Evolutionary conservation across 169 alveolate species (phyloP).

Genomic region (Cryptosporidium meleagridis): DNA sequence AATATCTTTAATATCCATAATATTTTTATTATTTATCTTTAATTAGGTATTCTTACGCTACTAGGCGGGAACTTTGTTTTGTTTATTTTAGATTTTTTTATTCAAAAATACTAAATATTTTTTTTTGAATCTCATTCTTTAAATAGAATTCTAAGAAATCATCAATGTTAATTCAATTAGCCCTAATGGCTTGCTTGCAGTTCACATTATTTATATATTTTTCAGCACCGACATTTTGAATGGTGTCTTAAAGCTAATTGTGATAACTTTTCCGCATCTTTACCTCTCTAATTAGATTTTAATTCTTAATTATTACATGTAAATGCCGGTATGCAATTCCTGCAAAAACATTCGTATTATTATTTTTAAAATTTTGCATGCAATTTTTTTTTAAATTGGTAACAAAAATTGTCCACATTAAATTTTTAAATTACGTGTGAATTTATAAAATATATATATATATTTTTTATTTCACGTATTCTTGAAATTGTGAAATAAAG

Average conservation of each 20-base stretch:
- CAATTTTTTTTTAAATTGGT: neutral
- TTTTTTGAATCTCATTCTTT: too few species aligned
- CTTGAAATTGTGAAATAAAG: too few species aligned
- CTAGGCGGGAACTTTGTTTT: neutral
- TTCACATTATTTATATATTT: too few species aligned
- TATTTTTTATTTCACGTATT: too few species aligned
- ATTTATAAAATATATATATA: neutral
- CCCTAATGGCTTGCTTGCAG: too few species aligned
- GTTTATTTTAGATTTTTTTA: too few species aligned
- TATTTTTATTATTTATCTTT: neutral
- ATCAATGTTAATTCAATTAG: too few species aligned
- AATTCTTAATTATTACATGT: neutral
- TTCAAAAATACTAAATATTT: too few species aligned
- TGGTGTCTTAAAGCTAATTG: too few species aligned
- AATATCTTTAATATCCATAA: neutral
- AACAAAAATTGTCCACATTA: constrained; percentile 5
- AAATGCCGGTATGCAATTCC: neutral
- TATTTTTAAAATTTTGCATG: neutral
- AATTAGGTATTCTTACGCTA: neutral
- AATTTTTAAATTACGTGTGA: constrained; percentile 8
- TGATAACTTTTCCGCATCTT: too few species aligned
- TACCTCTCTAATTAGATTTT: neutral
- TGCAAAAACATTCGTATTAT: neutral
- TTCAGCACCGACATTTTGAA: too few species aligned
- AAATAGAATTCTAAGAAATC: too few species aligned